Evolutionary conservation across 1,284 basidiomycete genomes (phyloP), one percentile per base, ranked within the genome.

Genomic region (Heterobasidion irregulare): DNA sequence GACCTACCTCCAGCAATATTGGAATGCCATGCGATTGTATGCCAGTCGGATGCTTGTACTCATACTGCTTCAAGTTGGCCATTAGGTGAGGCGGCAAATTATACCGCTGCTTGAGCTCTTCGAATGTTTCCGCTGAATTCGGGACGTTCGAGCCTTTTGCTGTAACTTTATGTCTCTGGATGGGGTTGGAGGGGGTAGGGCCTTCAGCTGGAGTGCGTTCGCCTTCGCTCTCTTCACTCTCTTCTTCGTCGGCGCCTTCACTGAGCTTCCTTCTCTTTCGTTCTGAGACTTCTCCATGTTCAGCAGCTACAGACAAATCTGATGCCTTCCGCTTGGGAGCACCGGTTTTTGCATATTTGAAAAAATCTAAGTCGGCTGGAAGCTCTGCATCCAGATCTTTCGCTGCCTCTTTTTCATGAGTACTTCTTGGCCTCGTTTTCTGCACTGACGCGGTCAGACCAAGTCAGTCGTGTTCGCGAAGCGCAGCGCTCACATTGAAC

Each of bases 341-440:
- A n/a, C 71, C 75, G 47, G 74, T 77, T 59, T 82, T 75, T 0
- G 86, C 83, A 61, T 92, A 92, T 61, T 89, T 92, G 73, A 95
- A 96, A 69, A 94, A 94, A 68, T 97, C 90, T 4, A 96, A 76
- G 59, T 89, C 89, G 2, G 76, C 63, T 0, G 94, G 94, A 16
- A 95, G 78, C 61, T 78, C 78, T 32, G 71, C 76, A 36, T 71
- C 66, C 19, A 64, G 62, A 1, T 58, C 56, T 57, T 65, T 60
- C 26, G 59, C 53, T 7, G 59, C 60, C 10, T 54, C 60, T 53
- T 66, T 68, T 16, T 61, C 58, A 56, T 65, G 64, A 34, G 59
- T 57, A 1, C 59, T 41, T 47, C 61, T 65, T 53, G 62, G 61
- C 18, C 57, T 55, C 26, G 63, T 58, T 18, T 57, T 61, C 56